Percentiles rank a stretch among this genome's conserved stretches.
Evolutionary conservation across 176 grass and related monocot species (phyloP).

Genomic region (Calamus simplicifolius): DNA sequence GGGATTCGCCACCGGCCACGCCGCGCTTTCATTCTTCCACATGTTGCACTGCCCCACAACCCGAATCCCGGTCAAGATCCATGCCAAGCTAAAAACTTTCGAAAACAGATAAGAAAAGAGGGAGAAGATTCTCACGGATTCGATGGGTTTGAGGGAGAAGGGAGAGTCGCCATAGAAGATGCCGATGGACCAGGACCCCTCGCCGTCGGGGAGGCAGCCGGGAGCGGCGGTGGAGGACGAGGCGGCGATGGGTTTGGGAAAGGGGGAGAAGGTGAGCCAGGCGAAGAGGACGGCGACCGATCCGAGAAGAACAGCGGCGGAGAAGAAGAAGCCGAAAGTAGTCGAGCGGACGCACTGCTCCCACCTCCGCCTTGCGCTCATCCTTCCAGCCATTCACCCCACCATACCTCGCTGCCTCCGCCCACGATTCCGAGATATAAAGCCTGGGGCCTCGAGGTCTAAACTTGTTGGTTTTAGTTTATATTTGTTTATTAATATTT

Average conservation of each 20-base stretch:
- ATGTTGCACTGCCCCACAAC: constrained; percentile 42
- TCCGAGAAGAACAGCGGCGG: constrained; percentile 27
- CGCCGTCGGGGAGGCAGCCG: constrained; percentile 56
- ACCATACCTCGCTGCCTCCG: too few species aligned
- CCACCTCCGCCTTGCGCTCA: constrained; percentile 10
- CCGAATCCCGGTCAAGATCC: background rate
- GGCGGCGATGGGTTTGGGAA: constrained; percentile 1
- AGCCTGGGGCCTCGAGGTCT: too few species aligned
- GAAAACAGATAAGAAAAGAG: background rate
- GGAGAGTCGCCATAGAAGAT: constrained; percentile 68
- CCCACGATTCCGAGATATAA: too few species aligned
- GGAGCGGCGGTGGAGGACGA: background rate
- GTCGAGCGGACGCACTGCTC: constrained; percentile 7
- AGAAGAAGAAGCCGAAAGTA: constrained; percentile 29
- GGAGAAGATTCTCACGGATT: constrained; percentile 27
- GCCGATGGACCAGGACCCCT: constrained; percentile 83
- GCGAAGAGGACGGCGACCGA: constrained; percentile 44
- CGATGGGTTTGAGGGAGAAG: constrained; percentile 58
- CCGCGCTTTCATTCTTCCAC: constrained; percentile 37
- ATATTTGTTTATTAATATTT: too few species aligned
- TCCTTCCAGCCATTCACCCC: background rate
- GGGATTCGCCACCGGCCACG: constrained; percentile 84
- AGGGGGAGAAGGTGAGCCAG: constrained; percentile 43
- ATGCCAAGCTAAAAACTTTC: background rate
- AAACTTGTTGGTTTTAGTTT: too few species aligned